Evolutionary conservation across 768 basidiomycete genomes (phyloP).

Genomic region (Leucogyrophana mollusca): DNA sequence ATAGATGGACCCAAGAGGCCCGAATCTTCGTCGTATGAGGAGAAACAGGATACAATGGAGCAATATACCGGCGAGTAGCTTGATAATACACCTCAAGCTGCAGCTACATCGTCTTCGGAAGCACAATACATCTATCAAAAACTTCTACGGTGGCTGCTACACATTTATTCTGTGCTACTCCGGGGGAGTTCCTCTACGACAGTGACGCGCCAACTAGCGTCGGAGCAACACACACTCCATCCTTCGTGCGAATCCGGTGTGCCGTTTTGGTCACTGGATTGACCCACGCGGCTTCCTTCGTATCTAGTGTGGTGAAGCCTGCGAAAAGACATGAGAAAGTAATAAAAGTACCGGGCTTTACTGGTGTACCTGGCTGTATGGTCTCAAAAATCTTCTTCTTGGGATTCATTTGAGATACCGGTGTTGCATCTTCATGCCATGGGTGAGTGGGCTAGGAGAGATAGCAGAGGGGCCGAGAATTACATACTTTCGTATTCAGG

Average conservation of each 20-base stretch:
- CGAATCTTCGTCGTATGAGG: conserved; percentile 5
- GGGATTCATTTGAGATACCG: conserved; percentile 87
- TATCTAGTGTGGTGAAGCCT: conserved; percentile 90
- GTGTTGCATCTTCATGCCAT: conserved; percentile 47
- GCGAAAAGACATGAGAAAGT: conserved; percentile 2
- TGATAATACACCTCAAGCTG: neutral
- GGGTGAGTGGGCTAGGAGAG: conserved; percentile 1
- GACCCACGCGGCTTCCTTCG: conserved; percentile 89
- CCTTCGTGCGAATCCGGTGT: conserved; percentile 84
- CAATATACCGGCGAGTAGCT: neutral
- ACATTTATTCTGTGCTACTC: neutral
- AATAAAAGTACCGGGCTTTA: conserved; percentile 4
- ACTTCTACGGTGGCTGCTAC: too few relatives aligned
- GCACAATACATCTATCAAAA: too few relatives aligned
- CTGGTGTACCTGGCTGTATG: conserved; percentile 77
- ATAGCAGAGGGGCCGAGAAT: neutral
- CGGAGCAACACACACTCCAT: conserved; percentile 78
- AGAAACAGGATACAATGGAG: conserved; percentile 4
- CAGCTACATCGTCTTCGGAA: too few relatives aligned
- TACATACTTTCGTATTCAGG: conserved; percentile 74
- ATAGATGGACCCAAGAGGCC: conserved; percentile 9
- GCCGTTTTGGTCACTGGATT: conserved; percentile 75
- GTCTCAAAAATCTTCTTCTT: conserved; percentile 99
- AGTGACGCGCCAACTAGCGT: conserved; percentile 88
- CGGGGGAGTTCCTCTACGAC: conserved; percentile 51